Evolutionary conservation across 441 rosid species (phyloP).

Genomic region (Erodium moschatum): DNA sequence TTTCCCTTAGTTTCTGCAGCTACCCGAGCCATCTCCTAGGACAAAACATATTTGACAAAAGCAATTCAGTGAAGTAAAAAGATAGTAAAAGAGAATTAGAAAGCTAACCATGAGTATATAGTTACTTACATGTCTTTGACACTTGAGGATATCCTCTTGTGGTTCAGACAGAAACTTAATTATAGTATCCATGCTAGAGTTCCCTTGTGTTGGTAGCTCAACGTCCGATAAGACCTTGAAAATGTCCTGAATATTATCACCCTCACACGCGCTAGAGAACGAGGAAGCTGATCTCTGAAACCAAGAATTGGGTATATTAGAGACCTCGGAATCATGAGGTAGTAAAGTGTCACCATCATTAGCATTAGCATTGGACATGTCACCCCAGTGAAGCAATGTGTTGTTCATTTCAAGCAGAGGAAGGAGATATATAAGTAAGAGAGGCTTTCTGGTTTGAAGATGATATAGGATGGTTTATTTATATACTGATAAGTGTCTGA

Average conservation of each 20-base stretch:
- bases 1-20: neutral
- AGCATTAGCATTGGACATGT: neutral
- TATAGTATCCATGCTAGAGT: neutral
- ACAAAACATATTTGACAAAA: neutral
- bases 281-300: neutral
- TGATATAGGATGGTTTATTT: neutral
- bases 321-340: slow-evolving; percentile 5
- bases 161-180: neutral
- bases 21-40: neutral
- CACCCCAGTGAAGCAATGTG: neutral
- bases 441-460: neutral
- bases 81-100: neutral
- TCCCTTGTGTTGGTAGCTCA: neutral
- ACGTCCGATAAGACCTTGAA: neutral
- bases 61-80: neutral
- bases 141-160: neutral
- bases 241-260: slow-evolving; percentile 1
- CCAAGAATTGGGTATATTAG: slow-evolving; percentile 4
- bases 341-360: neutral
- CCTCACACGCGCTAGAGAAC: neutral
- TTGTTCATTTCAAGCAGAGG: neutral
- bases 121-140: slow-evolving; percentile 9
- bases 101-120: neutral
- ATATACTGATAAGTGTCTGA: neutral
- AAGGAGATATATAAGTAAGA: neutral